These are phyloP conservation scores for Paramecium biaurelia DNA, from an alignment of 73 alveolate genomes.

Conservation along the genomic window DNA sequence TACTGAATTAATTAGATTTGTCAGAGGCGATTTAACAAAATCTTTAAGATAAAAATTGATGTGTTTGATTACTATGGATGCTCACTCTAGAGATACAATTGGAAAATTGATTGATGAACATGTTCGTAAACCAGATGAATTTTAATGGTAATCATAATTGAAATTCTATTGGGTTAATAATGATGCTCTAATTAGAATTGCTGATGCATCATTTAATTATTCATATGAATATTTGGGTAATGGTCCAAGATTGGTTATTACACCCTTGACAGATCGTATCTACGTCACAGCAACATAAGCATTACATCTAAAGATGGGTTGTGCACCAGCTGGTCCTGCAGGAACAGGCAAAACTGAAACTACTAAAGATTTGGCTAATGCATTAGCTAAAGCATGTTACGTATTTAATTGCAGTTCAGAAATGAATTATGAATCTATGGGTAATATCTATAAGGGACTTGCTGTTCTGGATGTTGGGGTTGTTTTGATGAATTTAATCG, in stretches of 20 bases:
- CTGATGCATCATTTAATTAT: conserved; percentile 97
- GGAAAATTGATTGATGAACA: conserved; percentile 89
- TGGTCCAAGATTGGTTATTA: conserved; percentile 99
- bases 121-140: conserved; percentile 95
- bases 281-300: conserved; percentile 99
- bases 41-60: conserved; percentile 95
- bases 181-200: conserved; percentile 91
- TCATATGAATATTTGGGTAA: conserved; percentile 99
- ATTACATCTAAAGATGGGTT: conserved; percentile 99
- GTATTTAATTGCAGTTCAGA: conserved; percentile 99
- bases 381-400: conserved; percentile 98
- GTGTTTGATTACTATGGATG: conserved; percentile 99
- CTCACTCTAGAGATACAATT: conserved; percentile 99
- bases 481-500: conserved; percentile 99
- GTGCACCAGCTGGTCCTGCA: conserved; percentile 99
- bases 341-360: conserved; percentile 99
- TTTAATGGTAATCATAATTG: conserved; percentile 99
- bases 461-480: conserved; percentile 99
- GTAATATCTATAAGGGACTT: conserved; percentile 99
- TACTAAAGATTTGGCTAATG: conserved; percentile 99
- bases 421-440: conserved; percentile 99
- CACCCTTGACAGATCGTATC: conserved; percentile 99
- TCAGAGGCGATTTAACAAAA: conserved; percentile 91
- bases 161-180: conserved; percentile 94
- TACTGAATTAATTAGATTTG: conserved; percentile 90